Evolutionary conservation across 2,329 filamentous ascomycete species (phyloP), one percentile per base, ranked within the genome.

Genomic region (Cryphonectria radicalis): DNA sequence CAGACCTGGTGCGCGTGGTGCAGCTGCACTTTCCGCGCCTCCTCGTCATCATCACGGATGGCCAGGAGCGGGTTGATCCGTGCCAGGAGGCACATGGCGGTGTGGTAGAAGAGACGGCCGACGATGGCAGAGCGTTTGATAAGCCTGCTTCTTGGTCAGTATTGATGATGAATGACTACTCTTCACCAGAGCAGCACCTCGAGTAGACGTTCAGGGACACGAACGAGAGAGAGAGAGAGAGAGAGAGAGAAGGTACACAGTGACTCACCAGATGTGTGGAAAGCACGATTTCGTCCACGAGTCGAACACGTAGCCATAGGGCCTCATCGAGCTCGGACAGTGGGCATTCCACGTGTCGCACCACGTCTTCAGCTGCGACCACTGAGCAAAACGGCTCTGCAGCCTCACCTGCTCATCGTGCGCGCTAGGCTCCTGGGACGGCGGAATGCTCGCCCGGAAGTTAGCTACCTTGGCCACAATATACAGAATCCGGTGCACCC

Each of bases 401-500:
- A 91, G 79, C 66, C 89, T 85, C 22, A 89, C 82, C 72, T 92
- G 88, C 77, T 93, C 88, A 59, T 89, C 89, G 70, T 89, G 87
- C 8, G 88, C 84, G 60, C 87, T 88, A 2, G 85, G 79, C 60
- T 90, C 87, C 70, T 89, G 86, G 71, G 88, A 88, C 25, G 87
- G 85, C 1, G 90, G 88, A 40, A 90, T 89, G 22, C 88, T 89
- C 19, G 93, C 91, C 55, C 93, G 89, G 79, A 97, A 97, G 80
- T 97, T 96, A 74, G 91, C 90, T 65, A 97, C 89, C 79, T 95
- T 97, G 64, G 93, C 94, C 65, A 97, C 87, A 74, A 97, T 92
- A 81, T 95, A 97, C 55, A 98, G 85, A 74, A 97, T 97, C 40
- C 93, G 90, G 77, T 97, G 92, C 25, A 94, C 92, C 94, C 95